A percentile compares a stretch with the other conserved stretches of the same genome.
Evolutionary conservation across 2,329 filamentous ascomycete species (phyloP).

Genomic region (Dryadomyces quercivorus): DNA sequence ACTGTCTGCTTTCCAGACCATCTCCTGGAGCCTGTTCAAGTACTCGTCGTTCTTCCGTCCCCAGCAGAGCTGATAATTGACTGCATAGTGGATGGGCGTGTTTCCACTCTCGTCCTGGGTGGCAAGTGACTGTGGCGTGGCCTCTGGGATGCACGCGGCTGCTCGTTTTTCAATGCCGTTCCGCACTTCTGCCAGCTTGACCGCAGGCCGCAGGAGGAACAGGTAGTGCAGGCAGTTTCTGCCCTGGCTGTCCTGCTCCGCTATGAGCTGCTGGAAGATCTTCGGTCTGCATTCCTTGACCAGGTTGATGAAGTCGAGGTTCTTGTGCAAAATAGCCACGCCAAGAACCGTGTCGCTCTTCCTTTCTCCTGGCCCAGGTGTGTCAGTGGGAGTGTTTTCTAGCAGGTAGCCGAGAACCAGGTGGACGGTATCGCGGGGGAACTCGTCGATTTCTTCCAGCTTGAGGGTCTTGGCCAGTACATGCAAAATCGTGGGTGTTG

Average conservation of each 20-base stretch:
- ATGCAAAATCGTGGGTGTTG: background rate
- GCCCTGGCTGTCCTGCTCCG: background rate
- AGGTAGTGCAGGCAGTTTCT: background rate
- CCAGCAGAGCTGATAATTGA: background rate
- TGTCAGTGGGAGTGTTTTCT: background rate
- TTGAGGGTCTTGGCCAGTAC: background rate
- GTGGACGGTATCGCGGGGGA: background rate
- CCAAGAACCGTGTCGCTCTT: background rate
- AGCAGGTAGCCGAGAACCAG: background rate
- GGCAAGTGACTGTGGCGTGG: background rate
- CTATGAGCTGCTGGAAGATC: background rate
- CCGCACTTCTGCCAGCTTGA: background rate
- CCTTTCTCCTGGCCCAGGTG: background rate
- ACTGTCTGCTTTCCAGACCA: background rate
- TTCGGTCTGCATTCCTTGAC: background rate
- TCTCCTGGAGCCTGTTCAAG: background rate
- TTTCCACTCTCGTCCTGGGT: background rate
- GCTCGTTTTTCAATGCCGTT: background rate
- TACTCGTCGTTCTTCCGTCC: background rate
- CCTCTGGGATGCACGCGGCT: background rate
- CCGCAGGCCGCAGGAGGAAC: background rate
- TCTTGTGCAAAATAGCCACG: background rate
- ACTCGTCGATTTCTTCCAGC: background rate
- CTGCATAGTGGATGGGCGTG: slow-evolving; percentile 1
- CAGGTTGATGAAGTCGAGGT: background rate